phyloP scores from a whole-genome alignment of 495 filamentous ascomycete species.

The Penicillium odoratum region DNA sequence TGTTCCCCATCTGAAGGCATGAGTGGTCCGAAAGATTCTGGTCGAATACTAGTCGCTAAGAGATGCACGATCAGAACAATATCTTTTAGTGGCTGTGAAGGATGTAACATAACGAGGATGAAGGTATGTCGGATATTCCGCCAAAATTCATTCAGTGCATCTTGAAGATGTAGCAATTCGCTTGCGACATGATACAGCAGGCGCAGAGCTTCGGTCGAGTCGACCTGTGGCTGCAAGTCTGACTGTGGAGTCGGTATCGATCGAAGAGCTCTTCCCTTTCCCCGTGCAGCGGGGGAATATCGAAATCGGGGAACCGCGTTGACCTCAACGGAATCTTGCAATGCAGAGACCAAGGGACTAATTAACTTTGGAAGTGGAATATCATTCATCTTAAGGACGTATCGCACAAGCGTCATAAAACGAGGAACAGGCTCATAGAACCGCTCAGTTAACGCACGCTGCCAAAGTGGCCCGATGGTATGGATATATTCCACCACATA shows the following conservation, averaged over 20 bases:
- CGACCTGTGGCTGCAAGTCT: slow-evolving; percentile 49
- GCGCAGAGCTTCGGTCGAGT: slow-evolving; percentile 56
- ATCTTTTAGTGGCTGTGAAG: slow-evolving; percentile 56
- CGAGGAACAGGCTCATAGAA: slow-evolving; percentile 59
- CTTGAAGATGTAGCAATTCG: slow-evolving; percentile 42
- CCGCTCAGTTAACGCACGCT: slow-evolving; percentile 58
- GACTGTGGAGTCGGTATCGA: slow-evolving; percentile 40
- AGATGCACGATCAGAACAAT: slow-evolving; percentile 59
- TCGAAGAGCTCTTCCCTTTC: slow-evolving; percentile 35
- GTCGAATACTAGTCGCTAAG: slow-evolving; percentile 58
- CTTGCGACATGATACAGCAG: slow-evolving; percentile 60
- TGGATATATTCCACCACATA: slow-evolving; percentile 55
- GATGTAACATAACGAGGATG: slow-evolving; percentile 61
- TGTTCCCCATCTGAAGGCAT: slow-evolving; percentile 52
- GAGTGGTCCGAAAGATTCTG: slow-evolving; percentile 61
- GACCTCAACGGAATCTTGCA: slow-evolving; percentile 57
- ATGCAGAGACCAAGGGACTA: slow-evolving; percentile 51
- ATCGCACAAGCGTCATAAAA: slow-evolving; percentile 55
- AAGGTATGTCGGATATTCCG: slow-evolving; percentile 59
- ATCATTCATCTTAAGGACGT: slow-evolving; percentile 53
- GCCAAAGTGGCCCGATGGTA: slow-evolving; percentile 60
- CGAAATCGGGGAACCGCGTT: slow-evolving; percentile 56
- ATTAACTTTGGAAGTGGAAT: slow-evolving; percentile 48
- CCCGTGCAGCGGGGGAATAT: slow-evolving; percentile 42
- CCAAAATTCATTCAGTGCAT: slow-evolving; percentile 58